Conservation (phyloP, 495 filamentous ascomycete species). For the Niebla homalea region DNA sequence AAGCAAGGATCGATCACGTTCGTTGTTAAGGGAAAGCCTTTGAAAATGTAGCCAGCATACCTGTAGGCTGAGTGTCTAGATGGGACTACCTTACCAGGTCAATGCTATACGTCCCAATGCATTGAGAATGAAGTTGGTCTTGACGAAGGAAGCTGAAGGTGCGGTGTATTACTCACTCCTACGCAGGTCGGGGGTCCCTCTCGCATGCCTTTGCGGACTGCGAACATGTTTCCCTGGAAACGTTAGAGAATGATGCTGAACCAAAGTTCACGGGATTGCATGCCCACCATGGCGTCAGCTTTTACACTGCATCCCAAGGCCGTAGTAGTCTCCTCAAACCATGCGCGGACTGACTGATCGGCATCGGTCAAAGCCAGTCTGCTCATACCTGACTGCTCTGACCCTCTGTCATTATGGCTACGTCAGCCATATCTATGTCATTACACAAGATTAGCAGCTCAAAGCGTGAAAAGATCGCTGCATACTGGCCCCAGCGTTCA, state of each 20-base stretch:
- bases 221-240: conserved; percentile 54
- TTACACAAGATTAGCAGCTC: conserved; percentile 2
- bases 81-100: conserved; percentile 30
- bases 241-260: conserved; percentile 13
- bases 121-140: too few species aligned
- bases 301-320: conserved; percentile 48
- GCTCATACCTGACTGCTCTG: conserved; percentile 45
- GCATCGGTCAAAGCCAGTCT: conserved; percentile 54
- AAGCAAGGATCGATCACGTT: too few species aligned
- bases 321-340: conserved; percentile 57
- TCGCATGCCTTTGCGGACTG: conserved; percentile 46
- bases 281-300: conserved; percentile 41
- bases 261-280: conserved; percentile 1
- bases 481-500: conserved; percentile 51
- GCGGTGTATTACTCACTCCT: conserved; percentile 22
- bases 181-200: conserved; percentile 49
- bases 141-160: too few species aligned
- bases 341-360: conserved; percentile 59
- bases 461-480: conserved; percentile 7
- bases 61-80: conserved; percentile 49
- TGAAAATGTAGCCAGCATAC: too few species aligned
- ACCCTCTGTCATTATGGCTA: conserved; percentile 33
- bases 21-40: too few species aligned
- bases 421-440: conserved; percentile 1
- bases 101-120: too few species aligned